phyloP scores from a whole-genome alignment of 768 basidiomycete species.

The Tulasnella sp. region DNA sequence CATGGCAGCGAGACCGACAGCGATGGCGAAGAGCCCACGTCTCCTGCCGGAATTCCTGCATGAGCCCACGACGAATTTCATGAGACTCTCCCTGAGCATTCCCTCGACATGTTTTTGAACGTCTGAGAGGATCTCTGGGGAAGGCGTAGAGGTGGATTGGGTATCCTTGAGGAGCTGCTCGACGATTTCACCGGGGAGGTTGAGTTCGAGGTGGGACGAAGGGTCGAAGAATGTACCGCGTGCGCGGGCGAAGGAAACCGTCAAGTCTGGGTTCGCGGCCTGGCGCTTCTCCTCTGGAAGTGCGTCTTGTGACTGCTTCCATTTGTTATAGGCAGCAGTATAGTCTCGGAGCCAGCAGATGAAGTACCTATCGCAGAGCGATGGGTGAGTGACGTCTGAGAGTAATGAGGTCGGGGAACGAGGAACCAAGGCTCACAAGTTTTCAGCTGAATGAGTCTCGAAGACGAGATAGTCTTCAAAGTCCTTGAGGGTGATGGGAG shows the following conservation, averaged over 20 bases:
- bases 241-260: constrained; percentile 1
- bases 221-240: constrained; percentile 10
- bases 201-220: constrained; percentile 9
- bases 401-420: not conserved
- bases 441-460: constrained; percentile 64
- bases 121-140: constrained; percentile 2
- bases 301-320: not conserved
- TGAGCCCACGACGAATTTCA: constrained; percentile 4
- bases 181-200: not conserved
- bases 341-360: constrained; percentile 13
- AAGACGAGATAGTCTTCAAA: constrained; percentile 72
- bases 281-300: constrained; percentile 1
- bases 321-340: not conserved
- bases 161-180: not conserved
- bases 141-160: not conserved
- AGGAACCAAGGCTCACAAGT: constrained; percentile 39
- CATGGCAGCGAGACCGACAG: constrained; percentile 14
- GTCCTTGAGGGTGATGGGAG: constrained; percentile 69
- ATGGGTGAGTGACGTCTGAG: not conserved
- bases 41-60: constrained; percentile 16
- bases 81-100: constrained; percentile 14
- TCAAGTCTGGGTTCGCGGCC: not conserved
- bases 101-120: constrained; percentile 12
- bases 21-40: constrained; percentile 16
- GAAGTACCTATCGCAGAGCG: not conserved